Base-by-base conservation (phyloP, 371 early-diverging fungal genomes). In the Massospora cicadina region DNA sequence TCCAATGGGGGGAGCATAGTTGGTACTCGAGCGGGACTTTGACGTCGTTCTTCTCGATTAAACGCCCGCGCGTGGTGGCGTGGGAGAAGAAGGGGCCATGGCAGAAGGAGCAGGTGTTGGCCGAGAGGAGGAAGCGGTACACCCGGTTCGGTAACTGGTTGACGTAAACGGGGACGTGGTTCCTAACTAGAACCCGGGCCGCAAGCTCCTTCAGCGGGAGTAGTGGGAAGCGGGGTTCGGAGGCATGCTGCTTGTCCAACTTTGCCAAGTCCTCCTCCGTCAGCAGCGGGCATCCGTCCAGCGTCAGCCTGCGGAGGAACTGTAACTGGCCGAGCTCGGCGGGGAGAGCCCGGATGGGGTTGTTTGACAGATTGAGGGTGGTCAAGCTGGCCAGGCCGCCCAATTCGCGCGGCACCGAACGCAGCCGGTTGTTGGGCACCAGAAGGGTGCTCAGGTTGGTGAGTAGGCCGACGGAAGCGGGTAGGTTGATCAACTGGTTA, bases 31-130 rank as follows among this genome's bases (percentile, higher is more conserved):
- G 70, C 0, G 88, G 87, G 21, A 87, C 75, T 5, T 75, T 72
- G 23, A 71, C 65, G 1, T 79, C 80, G 24, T 75, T 74, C 57
- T 84, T 81, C 64, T 83, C 83, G 30, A 88, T 77, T 25, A 85
- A 73, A 54, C 84, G 74, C 30, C 79, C 75, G 1, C 89, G 78
- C 12, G 72, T 75, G 13, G 79, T 77, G 70, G 65, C 82, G 0
- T 75, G 72, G n/a, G 89, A 84, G 72, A 93, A 90, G 66, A 80
- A 88, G 5, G 96, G 93, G 0, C 92, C 93, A 23, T 76, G 75
- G 70, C 96, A 95, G 71, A 85, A 89, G 3, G 89, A 76, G 72
- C 96, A 95, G 24, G 72, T 71, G 56, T 83, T 75, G 1, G 79
- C 82, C 17, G 76, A 75, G 17, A 75, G 71, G n/a, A 93, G 69